phyloP scores from a whole-genome alignment of 805 yeast genomes.

The Candida dajiaensis region DNA sequence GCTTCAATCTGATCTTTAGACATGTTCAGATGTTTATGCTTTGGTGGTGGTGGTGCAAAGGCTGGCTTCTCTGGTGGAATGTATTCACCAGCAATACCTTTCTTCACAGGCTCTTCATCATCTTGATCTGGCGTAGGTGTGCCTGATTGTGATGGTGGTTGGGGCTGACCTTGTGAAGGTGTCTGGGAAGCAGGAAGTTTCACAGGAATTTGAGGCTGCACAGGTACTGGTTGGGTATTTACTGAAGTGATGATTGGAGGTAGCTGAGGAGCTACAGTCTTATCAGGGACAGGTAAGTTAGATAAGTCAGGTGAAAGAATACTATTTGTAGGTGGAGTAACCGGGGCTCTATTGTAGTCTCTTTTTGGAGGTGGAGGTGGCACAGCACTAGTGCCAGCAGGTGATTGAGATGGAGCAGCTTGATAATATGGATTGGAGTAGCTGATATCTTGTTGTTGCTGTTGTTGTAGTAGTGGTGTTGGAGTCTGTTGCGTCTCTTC shows the following conservation, averaged over 20 bases:
- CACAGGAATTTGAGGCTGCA: neutral
- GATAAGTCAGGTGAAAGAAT: slow-evolving; percentile 17
- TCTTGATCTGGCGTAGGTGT: neutral
- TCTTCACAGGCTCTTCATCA: slow-evolving; percentile 11
- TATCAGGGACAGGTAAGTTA: slow-evolving; percentile 17
- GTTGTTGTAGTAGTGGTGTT: neutral
- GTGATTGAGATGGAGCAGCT: slow-evolving; percentile 1
- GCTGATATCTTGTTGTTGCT: slow-evolving; percentile 5
- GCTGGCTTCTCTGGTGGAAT: slow-evolving; percentile 27
- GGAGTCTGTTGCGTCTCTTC: neutral
- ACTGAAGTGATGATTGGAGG: neutral
- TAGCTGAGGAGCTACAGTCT: neutral
- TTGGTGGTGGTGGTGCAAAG: slow-evolving; percentile 33
- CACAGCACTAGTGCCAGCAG: neutral
- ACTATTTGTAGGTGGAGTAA: slow-evolving; percentile 5
- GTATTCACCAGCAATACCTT: slow-evolving; percentile 30
- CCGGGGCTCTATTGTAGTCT: slow-evolving; percentile 2
- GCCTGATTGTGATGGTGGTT: slow-evolving; percentile 1
- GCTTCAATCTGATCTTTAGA: neutral
- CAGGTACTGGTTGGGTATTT: neutral
- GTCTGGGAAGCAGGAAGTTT: neutral
- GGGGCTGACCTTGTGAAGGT: neutral
- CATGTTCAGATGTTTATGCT: slow-evolving; percentile 13
- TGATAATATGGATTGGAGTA: slow-evolving; percentile 16
- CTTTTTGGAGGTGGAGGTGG: slow-evolving; percentile 3